Conservation (phyloP, 495 filamentous ascomycete species). For the Penicillium lividum region DNA sequence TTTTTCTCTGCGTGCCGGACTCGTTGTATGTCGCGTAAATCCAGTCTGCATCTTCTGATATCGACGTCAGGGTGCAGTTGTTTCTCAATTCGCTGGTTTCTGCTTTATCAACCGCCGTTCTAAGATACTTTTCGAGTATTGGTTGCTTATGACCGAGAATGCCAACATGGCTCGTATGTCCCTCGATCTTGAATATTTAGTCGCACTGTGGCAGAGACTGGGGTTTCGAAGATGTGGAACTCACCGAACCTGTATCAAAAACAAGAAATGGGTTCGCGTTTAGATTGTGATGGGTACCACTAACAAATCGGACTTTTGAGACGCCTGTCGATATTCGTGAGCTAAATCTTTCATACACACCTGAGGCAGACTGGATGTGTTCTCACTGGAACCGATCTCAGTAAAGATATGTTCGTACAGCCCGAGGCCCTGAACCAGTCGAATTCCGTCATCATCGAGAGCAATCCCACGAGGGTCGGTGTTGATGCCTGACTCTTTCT, state of each 20-base stretch:
- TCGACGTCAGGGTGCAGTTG: slow-evolving; percentile 31
- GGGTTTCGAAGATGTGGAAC: background rate
- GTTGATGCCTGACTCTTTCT: slow-evolving; percentile 46
- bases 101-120: slow-evolving; percentile 23
- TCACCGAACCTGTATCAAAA: slow-evolving; percentile 13
- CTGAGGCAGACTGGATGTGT: background rate
- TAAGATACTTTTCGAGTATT: slow-evolving; percentile 31
- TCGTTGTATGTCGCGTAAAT: slow-evolving; percentile 40
- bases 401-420: slow-evolving; percentile 41
- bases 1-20: slow-evolving; percentile 19
- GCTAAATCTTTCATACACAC: background rate
- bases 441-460: slow-evolving; percentile 52
- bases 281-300: slow-evolving; percentile 17
- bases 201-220: background rate
- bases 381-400: slow-evolving; percentile 33
- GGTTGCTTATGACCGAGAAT: slow-evolving; percentile 18
- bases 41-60: slow-evolving; percentile 31
- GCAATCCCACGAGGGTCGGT: slow-evolving; percentile 54
- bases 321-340: slow-evolving; percentile 20
- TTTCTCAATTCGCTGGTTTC: slow-evolving; percentile 36
- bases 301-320: slow-evolving; percentile 28
- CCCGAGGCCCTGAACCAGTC: slow-evolving; percentile 47
- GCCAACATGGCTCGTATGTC: slow-evolving; percentile 17
- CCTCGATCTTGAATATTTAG: slow-evolving; percentile 7
- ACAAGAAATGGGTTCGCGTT: slow-evolving; percentile 8